Conservation (phyloP, 2,329 filamentous ascomycete genomes). For the Verticillium nonalfalfae region DNA sequence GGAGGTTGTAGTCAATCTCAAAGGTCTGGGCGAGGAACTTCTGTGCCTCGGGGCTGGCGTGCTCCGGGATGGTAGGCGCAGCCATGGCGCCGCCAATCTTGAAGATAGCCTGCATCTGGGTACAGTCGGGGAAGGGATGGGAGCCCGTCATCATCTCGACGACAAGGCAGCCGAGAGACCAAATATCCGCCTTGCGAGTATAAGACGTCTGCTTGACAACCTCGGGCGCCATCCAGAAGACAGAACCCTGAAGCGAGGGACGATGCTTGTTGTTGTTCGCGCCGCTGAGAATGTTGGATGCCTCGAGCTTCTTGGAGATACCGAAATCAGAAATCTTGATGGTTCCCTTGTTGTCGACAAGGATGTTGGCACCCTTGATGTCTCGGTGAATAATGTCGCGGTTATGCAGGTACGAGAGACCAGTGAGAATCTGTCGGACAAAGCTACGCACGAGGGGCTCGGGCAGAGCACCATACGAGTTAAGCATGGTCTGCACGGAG, state of each 20-base stretch:
- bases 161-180: slow-evolving; percentile 92
- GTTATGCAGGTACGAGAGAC: slow-evolving; percentile 87
- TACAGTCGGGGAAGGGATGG: slow-evolving; percentile 95
- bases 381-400: slow-evolving; percentile 97
- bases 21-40: slow-evolving; percentile 85
- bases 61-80: slow-evolving; percentile 80
- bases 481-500: slow-evolving; percentile 96
- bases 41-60: slow-evolving; percentile 77
- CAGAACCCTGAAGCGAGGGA: slow-evolving; percentile 86
- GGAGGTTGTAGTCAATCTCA: slow-evolving; percentile 88
- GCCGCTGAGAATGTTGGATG: slow-evolving; percentile 71
- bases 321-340: slow-evolving; percentile 99
- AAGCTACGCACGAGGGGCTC: slow-evolving; percentile 95
- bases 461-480: slow-evolving; percentile 91
- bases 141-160: slow-evolving; percentile 99
- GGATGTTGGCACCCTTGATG: slow-evolving; percentile 97
- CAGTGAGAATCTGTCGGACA: slow-evolving; percentile 88
- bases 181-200: slow-evolving; percentile 97
- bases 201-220: slow-evolving; percentile 97
- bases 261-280: slow-evolving; percentile 62
- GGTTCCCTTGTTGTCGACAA: slow-evolving; percentile 97
- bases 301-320: slow-evolving; percentile 96
- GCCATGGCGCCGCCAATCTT: slow-evolving; percentile 90
- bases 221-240: slow-evolving; percentile 99
- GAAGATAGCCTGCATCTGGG: slow-evolving; percentile 96